A percentile compares a stretch with the other conserved stretches of the same genome.
phyloP scores from a whole-genome alignment of 768 basidiomycete genomes.

The Suillus plorans region DNA sequence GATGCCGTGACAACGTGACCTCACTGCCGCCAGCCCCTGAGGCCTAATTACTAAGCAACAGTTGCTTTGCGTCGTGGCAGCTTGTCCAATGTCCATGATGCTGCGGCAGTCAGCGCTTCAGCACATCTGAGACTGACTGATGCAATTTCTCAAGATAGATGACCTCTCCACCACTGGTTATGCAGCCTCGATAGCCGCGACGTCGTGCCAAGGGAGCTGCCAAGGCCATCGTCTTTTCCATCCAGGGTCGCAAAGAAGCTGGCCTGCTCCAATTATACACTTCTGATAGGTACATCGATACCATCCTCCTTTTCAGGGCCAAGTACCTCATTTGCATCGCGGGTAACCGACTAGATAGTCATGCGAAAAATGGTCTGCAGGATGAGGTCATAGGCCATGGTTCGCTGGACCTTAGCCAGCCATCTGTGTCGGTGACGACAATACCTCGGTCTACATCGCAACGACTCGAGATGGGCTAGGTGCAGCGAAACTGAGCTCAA shows the following conservation, averaged over 20 bases:
- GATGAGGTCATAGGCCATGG: slow-evolving; percentile 23
- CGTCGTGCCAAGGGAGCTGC: slow-evolving; percentile 69
- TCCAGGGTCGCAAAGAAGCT: slow-evolving; percentile 54
- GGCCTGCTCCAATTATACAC: slow-evolving; percentile 56
- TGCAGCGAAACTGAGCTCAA: slow-evolving; percentile 63
- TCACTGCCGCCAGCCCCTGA: no score
- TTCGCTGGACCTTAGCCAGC: slow-evolving; percentile 53
- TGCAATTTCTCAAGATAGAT: slow-evolving; percentile 51
- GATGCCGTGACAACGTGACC: no score
- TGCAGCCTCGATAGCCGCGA: slow-evolving; percentile 76
- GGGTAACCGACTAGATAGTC: slow-evolving; percentile 34
- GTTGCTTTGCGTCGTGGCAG: no score
- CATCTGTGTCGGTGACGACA: slow-evolving; percentile 61
- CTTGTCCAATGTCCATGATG: no score
- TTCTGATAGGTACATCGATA: slow-evolving; percentile 47
- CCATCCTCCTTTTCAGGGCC: slow-evolving; percentile 40
- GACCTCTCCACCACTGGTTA: slow-evolving; percentile 62
- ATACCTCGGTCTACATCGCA: slow-evolving; percentile 24
- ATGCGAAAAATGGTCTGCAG: slow-evolving; percentile 33
- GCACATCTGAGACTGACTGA: slow-evolving; percentile 8
- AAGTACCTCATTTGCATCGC: slow-evolving; percentile 18
- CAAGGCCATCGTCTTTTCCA: slow-evolving; percentile 53
- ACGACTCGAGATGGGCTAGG: slow-evolving; percentile 40
- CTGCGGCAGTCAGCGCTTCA: no score
- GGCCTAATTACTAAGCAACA: no score